These are phyloP conservation scores for Ceratobasidium papillatum DNA, from an alignment of 1,284 basidiomycete species.

Conservation along the genomic window DNA sequence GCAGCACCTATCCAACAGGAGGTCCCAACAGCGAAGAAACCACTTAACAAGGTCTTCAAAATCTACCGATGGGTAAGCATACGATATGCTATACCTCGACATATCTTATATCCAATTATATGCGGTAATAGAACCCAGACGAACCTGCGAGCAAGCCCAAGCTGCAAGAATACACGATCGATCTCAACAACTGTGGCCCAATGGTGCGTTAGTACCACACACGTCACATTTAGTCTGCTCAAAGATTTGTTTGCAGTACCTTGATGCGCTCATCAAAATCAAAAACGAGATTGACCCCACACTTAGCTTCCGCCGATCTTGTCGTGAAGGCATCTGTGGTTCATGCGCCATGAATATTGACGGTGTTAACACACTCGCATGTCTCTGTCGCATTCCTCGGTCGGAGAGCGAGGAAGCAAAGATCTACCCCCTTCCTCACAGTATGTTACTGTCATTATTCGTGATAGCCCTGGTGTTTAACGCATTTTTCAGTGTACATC, in stretches of 20 bases:
- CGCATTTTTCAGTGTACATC: slow-evolving; percentile 83
- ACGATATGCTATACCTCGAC: not conserved
- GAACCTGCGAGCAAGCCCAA: slow-evolving; percentile 91
- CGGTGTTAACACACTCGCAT: slow-evolving; percentile 97
- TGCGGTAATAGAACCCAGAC: slow-evolving; percentile 82
- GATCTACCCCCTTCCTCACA: slow-evolving; percentile 98
- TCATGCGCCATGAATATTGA: slow-evolving; percentile 99
- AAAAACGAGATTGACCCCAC: slow-evolving; percentile 99
- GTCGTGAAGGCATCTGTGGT: slow-evolving; percentile 98
- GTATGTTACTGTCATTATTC: slow-evolving; percentile 60
- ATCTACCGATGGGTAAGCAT: slow-evolving; percentile 91
- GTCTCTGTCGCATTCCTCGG: slow-evolving; percentile 94
- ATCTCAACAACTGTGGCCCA: slow-evolving; percentile 94
- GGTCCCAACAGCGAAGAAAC: slow-evolving; percentile 51
- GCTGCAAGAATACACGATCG: slow-evolving; percentile 91
- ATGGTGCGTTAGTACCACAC: slow-evolving; percentile 70
- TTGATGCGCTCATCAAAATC: slow-evolving; percentile 97
- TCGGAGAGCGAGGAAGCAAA: slow-evolving; percentile 77
- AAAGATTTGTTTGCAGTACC: slow-evolving; percentile 53
- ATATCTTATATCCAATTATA: not conserved
- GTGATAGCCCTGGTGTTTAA: slow-evolving; percentile 19
- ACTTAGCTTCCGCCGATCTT: slow-evolving; percentile 94
- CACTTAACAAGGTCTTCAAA: slow-evolving; percentile 85
- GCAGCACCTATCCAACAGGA: slow-evolving; percentile 6
- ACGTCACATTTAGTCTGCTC: not conserved